Evolutionary conservation across 2,329 filamentous ascomycete species (phyloP).

Genomic region (Biscogniauxia sp.): DNA sequence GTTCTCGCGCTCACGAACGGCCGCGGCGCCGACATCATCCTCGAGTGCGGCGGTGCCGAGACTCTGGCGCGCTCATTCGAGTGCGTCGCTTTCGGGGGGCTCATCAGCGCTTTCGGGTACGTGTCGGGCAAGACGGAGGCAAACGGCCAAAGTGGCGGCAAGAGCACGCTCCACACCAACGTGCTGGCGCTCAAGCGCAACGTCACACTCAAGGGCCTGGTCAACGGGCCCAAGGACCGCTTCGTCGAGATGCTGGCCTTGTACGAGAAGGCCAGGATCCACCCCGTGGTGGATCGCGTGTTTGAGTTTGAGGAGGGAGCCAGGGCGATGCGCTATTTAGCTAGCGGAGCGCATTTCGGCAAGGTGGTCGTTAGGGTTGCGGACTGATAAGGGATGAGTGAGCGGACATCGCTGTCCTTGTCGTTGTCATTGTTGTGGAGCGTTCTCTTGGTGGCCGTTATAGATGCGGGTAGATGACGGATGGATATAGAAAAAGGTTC

Average conservation of each 20-base stretch:
- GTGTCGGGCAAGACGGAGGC: slow-evolving; percentile 48
- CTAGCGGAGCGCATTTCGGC: slow-evolving; percentile 53
- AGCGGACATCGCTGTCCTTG: too few relatives aligned
- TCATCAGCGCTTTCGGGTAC: slow-evolving; percentile 46
- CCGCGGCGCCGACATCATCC: slow-evolving; percentile 51
- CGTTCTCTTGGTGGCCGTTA: too few relatives aligned
- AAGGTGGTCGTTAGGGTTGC: slow-evolving; percentile 51
- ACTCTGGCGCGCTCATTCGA: slow-evolving; percentile 53
- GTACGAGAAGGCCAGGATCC: slow-evolving; percentile 43
- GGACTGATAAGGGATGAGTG: slow-evolving; percentile 19
- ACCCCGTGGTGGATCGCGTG: slow-evolving; percentile 46
- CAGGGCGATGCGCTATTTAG: slow-evolving; percentile 53
- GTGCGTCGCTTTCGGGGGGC: slow-evolving; percentile 52
- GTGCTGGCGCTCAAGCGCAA: slow-evolving; percentile 40
- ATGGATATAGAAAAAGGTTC: too few relatives aligned
- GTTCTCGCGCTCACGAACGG: slow-evolving; percentile 45
- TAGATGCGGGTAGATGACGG: too few relatives aligned
- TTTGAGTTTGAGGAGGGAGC: slow-evolving; percentile 46
- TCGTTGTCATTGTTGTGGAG: too few relatives aligned
- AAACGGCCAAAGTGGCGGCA: slow-evolving; percentile 29
- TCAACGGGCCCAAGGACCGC: slow-evolving; percentile 57
- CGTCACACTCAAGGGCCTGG: slow-evolving; percentile 44
- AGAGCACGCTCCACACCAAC: slow-evolving; percentile 48
- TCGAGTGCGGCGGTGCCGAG: slow-evolving; percentile 53
- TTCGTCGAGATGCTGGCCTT: slow-evolving; percentile 54